Base-by-base conservation (phyloP, 106 monocot genomes). In the Allium cepa region DNA sequence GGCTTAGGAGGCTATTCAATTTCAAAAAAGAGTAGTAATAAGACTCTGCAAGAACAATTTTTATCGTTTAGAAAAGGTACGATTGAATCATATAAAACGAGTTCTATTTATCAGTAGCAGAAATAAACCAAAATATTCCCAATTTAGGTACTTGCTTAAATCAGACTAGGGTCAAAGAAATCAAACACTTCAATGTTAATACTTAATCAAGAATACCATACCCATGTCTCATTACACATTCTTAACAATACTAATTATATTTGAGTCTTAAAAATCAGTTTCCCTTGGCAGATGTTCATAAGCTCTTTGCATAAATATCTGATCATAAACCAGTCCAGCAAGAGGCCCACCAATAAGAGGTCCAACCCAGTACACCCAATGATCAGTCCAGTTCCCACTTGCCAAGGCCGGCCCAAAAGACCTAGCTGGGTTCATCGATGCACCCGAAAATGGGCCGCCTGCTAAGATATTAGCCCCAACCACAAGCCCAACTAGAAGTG, bases 401-500 rank as follows among this genome's bases (percentile, higher is more conserved):
- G 50, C 88, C 68, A 93, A 17, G 15, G 93, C 93, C 12, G 93
- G 93, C 16, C 93, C 93, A 47, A 93, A 93, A 1, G 93, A 88
- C 69, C 93, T 70, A 0, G 93, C 93, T 8, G 93, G 93, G 75
- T 93, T 93, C 93, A 93, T 93, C n/a, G 93, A 93, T 7, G 93
- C 93, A 16, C 85, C 88, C 0, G 93, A 83, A 73, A 88, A 88
- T 17, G 79, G 64, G 17, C 88, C 93, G 17, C 93, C 93, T 14
- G 88, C 93, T 9, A 93, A 47, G 71, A 86, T 81, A 69, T 88
- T 93, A 26, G 85, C 93, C 0, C 81, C 86, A 15, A 88, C 85
- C 11, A 93, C 78, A 11, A 93, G 79, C 7, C 93, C 93, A 14
- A 88, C 81, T 1, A 88, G 74, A 48, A 88, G 7, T 13, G 85